Percentiles rank a stretch among this genome's conserved stretches.
Conservation (phyloP, 2,329 filamentous ascomycete species). For the Stachybotrys chlorohalonatus region DNA sequence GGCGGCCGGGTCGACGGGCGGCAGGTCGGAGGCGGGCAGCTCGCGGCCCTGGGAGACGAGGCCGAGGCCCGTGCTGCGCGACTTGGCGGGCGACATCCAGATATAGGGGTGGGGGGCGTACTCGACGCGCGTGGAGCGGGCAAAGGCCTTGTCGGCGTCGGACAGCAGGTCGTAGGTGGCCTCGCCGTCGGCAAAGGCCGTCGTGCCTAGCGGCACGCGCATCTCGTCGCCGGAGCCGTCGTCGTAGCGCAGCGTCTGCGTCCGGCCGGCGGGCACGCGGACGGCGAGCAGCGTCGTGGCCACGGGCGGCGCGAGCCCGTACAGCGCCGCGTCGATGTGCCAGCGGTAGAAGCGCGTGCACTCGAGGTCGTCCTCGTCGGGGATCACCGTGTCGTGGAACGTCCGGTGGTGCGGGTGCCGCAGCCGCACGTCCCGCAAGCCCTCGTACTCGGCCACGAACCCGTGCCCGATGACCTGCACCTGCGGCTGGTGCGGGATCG, state of each 20-base stretch:
- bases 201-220: slow-evolving; percentile 63
- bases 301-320: slow-evolving; percentile 63
- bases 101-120: slow-evolving; percentile 75
- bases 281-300: slow-evolving; percentile 68
- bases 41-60: slow-evolving; percentile 59
- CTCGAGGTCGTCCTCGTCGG: slow-evolving; percentile 39
- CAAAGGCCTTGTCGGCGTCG: slow-evolving; percentile 58
- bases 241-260: slow-evolving; percentile 63
- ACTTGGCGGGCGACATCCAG: slow-evolving; percentile 66
- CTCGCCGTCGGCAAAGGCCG: slow-evolving; percentile 65
- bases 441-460: slow-evolving; percentile 59
- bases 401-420: slow-evolving; percentile 70
- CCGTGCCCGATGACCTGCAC: slow-evolving; percentile 71
- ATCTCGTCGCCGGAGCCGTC: slow-evolving; percentile 60
- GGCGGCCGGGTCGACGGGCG: slow-evolving; percentile 54
- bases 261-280: slow-evolving; percentile 56
- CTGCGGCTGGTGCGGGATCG: slow-evolving; percentile 69
- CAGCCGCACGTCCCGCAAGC: slow-evolving; percentile 57
- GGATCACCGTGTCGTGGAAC: slow-evolving; percentile 60
- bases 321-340: slow-evolving; percentile 74
- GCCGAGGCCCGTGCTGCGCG: slow-evolving; percentile 61
- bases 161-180: slow-evolving; percentile 61
- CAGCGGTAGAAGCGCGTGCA: slow-evolving; percentile 60
- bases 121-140: slow-evolving; percentile 56
- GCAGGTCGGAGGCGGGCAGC: slow-evolving; percentile 48